Base-by-base conservation (phyloP, 108 stramenopile genomes). In the Nitzschia palea region DNA sequence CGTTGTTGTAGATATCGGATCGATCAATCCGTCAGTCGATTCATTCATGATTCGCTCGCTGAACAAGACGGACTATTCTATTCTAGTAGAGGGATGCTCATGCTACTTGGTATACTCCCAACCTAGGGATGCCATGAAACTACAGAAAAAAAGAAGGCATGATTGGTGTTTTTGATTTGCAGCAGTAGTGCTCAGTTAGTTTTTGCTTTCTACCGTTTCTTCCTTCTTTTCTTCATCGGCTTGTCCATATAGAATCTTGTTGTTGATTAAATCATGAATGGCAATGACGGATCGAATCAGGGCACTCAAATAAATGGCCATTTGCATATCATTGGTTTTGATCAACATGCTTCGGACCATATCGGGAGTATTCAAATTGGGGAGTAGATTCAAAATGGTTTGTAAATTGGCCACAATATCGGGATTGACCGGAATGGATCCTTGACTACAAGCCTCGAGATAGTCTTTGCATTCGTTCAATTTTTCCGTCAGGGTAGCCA, bases 321-420 rank as follows among this genome's bases (percentile, higher is more conserved):
- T 86, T 71, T 98, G 95, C 93, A 98, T 95, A 75, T 99, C 99
- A 80, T 99, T 99, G 44, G 96, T 97, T 81, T 98, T 97, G 50
- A 98, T 88, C 35, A 97, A 68, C 82, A 98, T 80, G 61, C 86
- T 70, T 26, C 86, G 77, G 28, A 97, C 96, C 62, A 98, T 80
- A 63, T 92, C 95, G 43, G 95, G 93, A 8, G 95, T 89, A 74
- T 97, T 97, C 51, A 99, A 78, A 77, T 99, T 99, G 40, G 99
- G 99, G 62, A 99, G 74, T 9, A 99, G 78, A 80, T 97, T 97
- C 67, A 99, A 72, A 71, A 99, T 97, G 40, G 85, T 86, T 80
- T 99, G 99, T 77, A 96, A 73, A 68, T 96, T 94, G 71, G 91
- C 91, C 35, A 94, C 68, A 74, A 98, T 96, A 35, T 95, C 93